Evolutionary conservation across 2,329 filamentous ascomycete species (phyloP), one percentile per base, ranked within the genome.

Genomic region (Aspergillus nomiae): DNA sequence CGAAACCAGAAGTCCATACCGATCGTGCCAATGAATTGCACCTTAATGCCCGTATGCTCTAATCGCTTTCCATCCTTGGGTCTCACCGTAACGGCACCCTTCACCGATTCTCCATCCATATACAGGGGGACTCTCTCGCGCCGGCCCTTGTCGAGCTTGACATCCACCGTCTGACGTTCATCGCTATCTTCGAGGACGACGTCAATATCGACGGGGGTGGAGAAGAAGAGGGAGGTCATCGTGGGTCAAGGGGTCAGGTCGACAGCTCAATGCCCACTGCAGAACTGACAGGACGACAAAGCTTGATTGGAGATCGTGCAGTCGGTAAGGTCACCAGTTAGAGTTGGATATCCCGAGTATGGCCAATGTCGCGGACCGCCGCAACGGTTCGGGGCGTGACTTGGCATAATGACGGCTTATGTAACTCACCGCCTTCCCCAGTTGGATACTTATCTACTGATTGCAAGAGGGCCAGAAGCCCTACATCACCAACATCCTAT

Each of bases 211-310:
- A 99, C 92, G 60, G 95, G 95, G 64, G 94, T 97, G 71, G 94
- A 94, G 84, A 98, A 99, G 85, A 97, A 96, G 84, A 96, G 96
- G 83, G 96, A 96, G 71, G 95, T 96, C 95, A 98, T 97, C 71
- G 69, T 78, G 67, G 63, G 60, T 38, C 50, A 59, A 36, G 48
- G 56, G 54, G 56, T 36, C 60, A 58, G n/a, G 28, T 24, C 24
- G 30, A 26, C 30, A 36, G 30, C 30, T 46, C 38, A 54, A 53
- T 24, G n/a, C 58, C 43, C 26, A 56, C 51, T 41, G 45, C 58
- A n/a, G 41, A 50, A 60, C 12, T 21, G 51, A 54, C 51, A n/a
- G 32, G 51, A 36, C 32, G 51, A 38, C 55, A 61, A 63, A 63
- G 63, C 62, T 66, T 57, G 66, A 65, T 64, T 50, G 53, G 68